phyloP scores from a whole-genome alignment of 1,284 basidiomycete genomes.

The Ceratobasidium sp. region DNA sequence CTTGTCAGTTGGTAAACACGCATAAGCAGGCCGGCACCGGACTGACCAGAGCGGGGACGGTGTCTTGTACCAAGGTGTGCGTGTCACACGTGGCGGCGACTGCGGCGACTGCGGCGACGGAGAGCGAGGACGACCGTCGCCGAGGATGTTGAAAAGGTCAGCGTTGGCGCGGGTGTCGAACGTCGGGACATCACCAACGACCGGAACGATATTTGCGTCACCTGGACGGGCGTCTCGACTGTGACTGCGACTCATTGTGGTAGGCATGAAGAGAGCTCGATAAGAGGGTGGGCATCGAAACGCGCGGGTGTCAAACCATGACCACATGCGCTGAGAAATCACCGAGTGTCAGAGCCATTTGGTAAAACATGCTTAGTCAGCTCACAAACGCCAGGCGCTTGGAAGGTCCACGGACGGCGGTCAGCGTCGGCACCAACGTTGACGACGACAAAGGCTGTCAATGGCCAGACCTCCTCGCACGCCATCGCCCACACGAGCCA shows the following conservation, averaged over 20 bases:
- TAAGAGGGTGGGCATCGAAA: constrained; percentile 12
- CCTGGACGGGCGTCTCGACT: neutral
- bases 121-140: constrained; percentile 4
- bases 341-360: neutral
- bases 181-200: constrained; percentile 26
- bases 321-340: constrained; percentile 8
- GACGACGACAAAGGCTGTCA: constrained; percentile 15
- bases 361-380: neutral
- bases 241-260: constrained; percentile 12
- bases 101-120: constrained; percentile 9
- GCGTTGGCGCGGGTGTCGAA: constrained; percentile 34
- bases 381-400: neutral
- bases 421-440: constrained; percentile 11
- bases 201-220: neutral
- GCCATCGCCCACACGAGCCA: neutral
- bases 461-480: constrained; percentile 17
- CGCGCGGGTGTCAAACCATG: neutral
- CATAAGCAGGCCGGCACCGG: neutral
- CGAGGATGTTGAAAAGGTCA: constrained; percentile 26
- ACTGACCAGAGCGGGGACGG: constrained; percentile 44
- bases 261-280: constrained; percentile 4
- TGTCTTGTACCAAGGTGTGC: constrained; percentile 39
- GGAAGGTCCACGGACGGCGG: constrained; percentile 18
- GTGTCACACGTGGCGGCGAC: neutral
- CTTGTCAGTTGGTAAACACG: constrained; percentile 12